Percentiles rank a stretch among this genome's conserved stretches.
phyloP scores from a whole-genome alignment of 192 early-diverging fungal species.

The Entomortierella parvispora region DNA sequence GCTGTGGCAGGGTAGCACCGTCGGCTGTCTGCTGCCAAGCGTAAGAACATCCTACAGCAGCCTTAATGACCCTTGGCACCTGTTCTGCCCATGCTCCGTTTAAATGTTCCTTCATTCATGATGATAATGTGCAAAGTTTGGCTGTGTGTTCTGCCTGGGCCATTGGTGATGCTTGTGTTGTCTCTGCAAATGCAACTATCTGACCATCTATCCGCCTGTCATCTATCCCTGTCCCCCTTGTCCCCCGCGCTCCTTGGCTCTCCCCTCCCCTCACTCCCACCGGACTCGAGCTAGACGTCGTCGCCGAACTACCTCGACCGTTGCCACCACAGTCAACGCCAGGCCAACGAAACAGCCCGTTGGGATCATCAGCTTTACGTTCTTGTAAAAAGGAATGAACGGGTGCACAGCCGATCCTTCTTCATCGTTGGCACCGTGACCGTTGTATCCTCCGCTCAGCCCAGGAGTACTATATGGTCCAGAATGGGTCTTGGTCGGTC shows the following conservation, averaged over 20 bases:
- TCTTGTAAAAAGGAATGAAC: constrained; percentile 40
- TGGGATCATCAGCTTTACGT: constrained; percentile 27
- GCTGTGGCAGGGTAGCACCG: too few relatives aligned
- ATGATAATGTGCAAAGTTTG: too few relatives aligned
- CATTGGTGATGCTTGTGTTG: too few relatives aligned
- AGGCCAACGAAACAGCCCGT: constrained; percentile 31
- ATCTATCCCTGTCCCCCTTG: neutral
- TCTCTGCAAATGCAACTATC: too few relatives aligned
- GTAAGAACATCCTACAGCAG: neutral
- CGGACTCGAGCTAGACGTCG: constrained; percentile 27
- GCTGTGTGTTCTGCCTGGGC: too few relatives aligned
- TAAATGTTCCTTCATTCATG: too few relatives aligned
- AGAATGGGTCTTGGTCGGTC: constrained; percentile 20
- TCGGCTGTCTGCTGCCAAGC: neutral
- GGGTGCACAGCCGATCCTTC: neutral
- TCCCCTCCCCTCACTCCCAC: constrained; percentile 10
- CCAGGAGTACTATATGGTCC: constrained; percentile 32
- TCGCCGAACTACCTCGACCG: constrained; percentile 19
- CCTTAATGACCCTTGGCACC: too few relatives aligned
- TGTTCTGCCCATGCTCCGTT: too few relatives aligned
- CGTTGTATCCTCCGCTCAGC: neutral
- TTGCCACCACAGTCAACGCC: constrained; percentile 11
- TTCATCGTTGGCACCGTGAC: neutral
- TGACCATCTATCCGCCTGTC: too few relatives aligned
- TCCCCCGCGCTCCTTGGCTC: neutral